These are phyloP conservation scores for Torulaspora microellipsoides DNA, from an alignment of 805 yeast genomes.

Conservation along the genomic window DNA sequence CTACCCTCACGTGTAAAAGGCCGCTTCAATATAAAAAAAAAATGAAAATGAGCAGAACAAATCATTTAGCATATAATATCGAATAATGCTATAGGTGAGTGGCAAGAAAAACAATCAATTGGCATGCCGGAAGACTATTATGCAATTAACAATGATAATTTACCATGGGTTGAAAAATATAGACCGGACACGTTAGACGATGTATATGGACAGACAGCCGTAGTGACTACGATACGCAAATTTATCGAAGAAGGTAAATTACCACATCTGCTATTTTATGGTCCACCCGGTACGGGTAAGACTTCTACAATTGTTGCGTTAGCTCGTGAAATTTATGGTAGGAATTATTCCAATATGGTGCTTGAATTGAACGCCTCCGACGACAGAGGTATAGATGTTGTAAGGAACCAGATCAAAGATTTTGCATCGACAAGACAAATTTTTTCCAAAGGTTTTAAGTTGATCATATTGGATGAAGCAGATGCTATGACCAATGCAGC, in stretches of 20 bases:
- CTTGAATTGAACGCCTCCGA: constrained; percentile 94
- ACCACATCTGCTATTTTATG: constrained; percentile 91
- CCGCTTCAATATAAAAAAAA: too few species aligned
- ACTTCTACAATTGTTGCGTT: constrained; percentile 85
- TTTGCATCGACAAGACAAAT: constrained; percentile 96
- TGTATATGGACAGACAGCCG: constrained; percentile 86
- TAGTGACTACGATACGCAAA: constrained; percentile 76
- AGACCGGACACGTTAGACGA: constrained; percentile 82
- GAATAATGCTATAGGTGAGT: too few species aligned
- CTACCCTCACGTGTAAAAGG: too few species aligned
- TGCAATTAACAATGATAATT: constrained; percentile 38
- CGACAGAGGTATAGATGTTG: constrained; percentile 96
- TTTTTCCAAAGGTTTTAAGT: constrained; percentile 77
- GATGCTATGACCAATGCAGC: constrained; percentile 91
- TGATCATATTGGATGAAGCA: constrained; percentile 92
- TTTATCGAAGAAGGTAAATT: constrained; percentile 78
- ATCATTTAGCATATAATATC: too few species aligned
- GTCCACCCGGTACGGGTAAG: constrained; percentile 94
- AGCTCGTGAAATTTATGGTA: constrained; percentile 84
- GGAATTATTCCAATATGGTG: constrained; percentile 79
- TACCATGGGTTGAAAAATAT: constrained; percentile 95
- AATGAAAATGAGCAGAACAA: too few species aligned
- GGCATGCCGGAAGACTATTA: constrained; percentile 3
- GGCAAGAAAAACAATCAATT: too few species aligned
- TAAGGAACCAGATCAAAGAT: constrained; percentile 93